Evolutionary conservation across 176 grass and related monocot genomes (phyloP), one percentile per base, ranked within the genome.

Genomic region (Carex cristatella): DNA sequence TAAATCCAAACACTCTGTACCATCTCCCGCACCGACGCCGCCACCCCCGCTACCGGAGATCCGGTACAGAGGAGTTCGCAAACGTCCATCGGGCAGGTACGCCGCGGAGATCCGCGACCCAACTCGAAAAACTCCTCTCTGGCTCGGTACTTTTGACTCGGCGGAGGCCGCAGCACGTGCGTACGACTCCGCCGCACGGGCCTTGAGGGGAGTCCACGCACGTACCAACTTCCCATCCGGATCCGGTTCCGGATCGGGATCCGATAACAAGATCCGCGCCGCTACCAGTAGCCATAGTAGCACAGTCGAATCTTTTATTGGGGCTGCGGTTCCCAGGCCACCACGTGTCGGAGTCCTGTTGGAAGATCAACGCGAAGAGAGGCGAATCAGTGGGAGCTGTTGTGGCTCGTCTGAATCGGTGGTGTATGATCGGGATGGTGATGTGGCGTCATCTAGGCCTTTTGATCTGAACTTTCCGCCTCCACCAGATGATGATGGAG

Each of bases 21-120:
- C 49, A 68, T 59, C 92, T 57, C 60, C 85, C 6, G 80, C 46
- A 4, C 89, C 84, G 33, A 16, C 56, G 8, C 31, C 57, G 53
- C 61, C 89, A 69, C 84, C 89, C 53, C 74, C 44, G 6, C 83
- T 28, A 10, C 55, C 54, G 13, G 90, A 88, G 74, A 86, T 94
- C 40, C 70, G 85, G 83, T 94, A 94, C 90, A 85, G 90, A 57
- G 92, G 92, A 14, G 92, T 94, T 68, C 30, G 92, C 66, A 79
- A 88, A 83, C 90, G 92, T 3, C 92, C 92, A 54, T 94, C 92
- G 61, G 92, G 90, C 16, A 28, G 92, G 28, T 94, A 90, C 86
- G 94, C 94, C 57, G 94, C 91, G 46, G 94, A 94, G 89, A 97
- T 97, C 91, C 91, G 94, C 1, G 94, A 97, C 84, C 89, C 90